Evolutionary conservation across 1,284 basidiomycete genomes (phyloP), one percentile per base, ranked within the genome.

Genomic region (Agroathelia rolfsii): DNA sequence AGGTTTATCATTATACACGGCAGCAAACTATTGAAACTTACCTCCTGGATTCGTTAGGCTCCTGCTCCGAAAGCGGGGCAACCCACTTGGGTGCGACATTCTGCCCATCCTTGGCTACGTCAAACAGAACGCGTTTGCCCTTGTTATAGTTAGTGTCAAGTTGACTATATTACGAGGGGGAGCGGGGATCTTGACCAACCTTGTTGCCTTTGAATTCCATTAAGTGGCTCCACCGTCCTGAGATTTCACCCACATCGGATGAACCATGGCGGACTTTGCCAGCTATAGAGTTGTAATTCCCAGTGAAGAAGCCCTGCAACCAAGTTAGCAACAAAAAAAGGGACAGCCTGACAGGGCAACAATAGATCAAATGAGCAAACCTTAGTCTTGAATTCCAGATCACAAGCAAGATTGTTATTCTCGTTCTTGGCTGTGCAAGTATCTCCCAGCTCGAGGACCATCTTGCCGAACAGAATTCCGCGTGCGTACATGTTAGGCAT

Each of bases 401-500:
- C 90, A 42, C 84, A 86, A 28, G 56, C 62, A 41, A 90, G 59
- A 18, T 78, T 76, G 30, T 76, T 79, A 46, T 73, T 73, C 41
- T 84, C 79, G 59, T 92, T 93, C 58, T 75, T 74, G 36, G 92
- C 86, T n/a, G 66, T 72, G 49, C 87, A 89, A 18, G 76, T 73
- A 58, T 98, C 94, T 6, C 94, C 94, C 10, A 99, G 69, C 61
- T 99, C 94, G 31, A 96, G 67, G 12, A 97, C 81, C 92, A 99
- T 96, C 67, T 92, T 94, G 11, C 94, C 95, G 53, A 96, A 97
- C 27, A 97, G 61, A 47, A 98, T 98, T 1, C 95, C 94, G 27
- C 94, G 76, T 13, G 93, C 93, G 53, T 95, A 97, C 85, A 94
- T 94, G 62, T 94, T 95, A 20, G 92, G 92, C 90, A 95, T 94